Evolutionary conservation across 1,284 basidiomycete genomes (phyloP).

Genomic region (Thecaphora frezii): DNA sequence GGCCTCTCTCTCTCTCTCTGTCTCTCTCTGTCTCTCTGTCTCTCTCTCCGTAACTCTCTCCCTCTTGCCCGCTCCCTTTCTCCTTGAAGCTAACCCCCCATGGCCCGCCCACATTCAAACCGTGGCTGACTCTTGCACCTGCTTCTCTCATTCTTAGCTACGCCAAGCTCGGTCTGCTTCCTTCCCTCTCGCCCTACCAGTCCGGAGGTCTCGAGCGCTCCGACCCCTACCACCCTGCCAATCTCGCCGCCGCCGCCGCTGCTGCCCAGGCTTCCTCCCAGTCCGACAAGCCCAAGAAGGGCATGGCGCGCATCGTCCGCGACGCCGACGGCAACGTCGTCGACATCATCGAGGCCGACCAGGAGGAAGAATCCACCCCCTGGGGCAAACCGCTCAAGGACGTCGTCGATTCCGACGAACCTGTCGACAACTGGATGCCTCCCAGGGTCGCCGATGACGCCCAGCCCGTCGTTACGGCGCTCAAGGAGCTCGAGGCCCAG

Average conservation of each 20-base stretch:
- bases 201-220: slow-evolving; percentile 31
- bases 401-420: slow-evolving; percentile 15
- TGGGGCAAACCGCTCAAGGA: slow-evolving; percentile 55
- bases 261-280: neutral
- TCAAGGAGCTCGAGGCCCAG: slow-evolving; percentile 14
- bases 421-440: slow-evolving; percentile 18
- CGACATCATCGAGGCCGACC: slow-evolving; percentile 72
- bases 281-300: slow-evolving; percentile 61
- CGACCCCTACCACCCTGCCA: slow-evolving; percentile 12
- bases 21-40: no score
- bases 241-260: neutral
- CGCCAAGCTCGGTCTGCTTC: slow-evolving; percentile 72
- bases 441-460: neutral
- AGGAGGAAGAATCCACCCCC: slow-evolving; percentile 60
- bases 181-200: slow-evolving; percentile 47
- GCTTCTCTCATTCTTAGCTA: slow-evolving; percentile 65
- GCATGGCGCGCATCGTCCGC: slow-evolving; percentile 80
- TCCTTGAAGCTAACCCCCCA: no score
- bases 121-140: neutral
- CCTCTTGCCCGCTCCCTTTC: no score
- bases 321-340: slow-evolving; percentile 80
- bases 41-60: no score
- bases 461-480: slow-evolving; percentile 3
- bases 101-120: no score
- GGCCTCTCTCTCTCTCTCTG: no score